phyloP scores from a whole-genome alignment of 2,329 filamentous ascomycete species.

The Nemania sp. region DNA sequence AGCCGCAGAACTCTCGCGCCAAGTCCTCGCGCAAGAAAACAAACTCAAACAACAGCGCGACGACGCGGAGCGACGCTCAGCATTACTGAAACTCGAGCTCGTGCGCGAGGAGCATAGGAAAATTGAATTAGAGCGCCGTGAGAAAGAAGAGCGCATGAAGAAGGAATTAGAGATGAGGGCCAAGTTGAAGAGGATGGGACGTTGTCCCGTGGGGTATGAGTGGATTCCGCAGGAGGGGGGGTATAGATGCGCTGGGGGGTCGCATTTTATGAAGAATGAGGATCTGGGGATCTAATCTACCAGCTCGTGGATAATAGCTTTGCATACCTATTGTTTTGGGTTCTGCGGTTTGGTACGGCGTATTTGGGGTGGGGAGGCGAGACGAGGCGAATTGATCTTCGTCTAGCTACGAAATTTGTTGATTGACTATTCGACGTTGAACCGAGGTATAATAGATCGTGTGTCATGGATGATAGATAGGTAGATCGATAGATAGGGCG shows the following conservation, averaged over 20 bases:
- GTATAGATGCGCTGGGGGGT: constrained; percentile 31
- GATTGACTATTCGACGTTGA: no score
- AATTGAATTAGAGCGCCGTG: constrained; percentile 18
- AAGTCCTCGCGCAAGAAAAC: constrained; percentile 31
- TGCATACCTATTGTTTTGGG: no score
- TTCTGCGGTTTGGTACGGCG: no score
- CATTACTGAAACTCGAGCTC: constrained; percentile 23
- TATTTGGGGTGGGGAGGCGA: no score
- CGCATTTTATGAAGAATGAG: constrained; percentile 26
- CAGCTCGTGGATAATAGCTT: no score
- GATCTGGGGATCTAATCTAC: constrained; percentile 3
- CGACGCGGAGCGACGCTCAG: constrained; percentile 35
- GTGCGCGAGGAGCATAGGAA: constrained; percentile 7
- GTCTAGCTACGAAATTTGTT: no score
- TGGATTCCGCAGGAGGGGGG: constrained; percentile 29
- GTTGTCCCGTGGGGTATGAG: constrained; percentile 57
- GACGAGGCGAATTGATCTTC: no score
- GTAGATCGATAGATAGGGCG: no score
- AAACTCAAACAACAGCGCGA: constrained; percentile 44
- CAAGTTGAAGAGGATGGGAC: constrained; percentile 56
- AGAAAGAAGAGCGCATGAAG: constrained; percentile 44
- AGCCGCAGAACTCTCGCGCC: constrained; percentile 25
- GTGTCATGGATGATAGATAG: no score
- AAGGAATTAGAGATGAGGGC: constrained; percentile 46
- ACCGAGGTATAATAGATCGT: no score